Conservation (phyloP, 768 basidiomycete species). For the Boletus pseudopeckii region DNA sequence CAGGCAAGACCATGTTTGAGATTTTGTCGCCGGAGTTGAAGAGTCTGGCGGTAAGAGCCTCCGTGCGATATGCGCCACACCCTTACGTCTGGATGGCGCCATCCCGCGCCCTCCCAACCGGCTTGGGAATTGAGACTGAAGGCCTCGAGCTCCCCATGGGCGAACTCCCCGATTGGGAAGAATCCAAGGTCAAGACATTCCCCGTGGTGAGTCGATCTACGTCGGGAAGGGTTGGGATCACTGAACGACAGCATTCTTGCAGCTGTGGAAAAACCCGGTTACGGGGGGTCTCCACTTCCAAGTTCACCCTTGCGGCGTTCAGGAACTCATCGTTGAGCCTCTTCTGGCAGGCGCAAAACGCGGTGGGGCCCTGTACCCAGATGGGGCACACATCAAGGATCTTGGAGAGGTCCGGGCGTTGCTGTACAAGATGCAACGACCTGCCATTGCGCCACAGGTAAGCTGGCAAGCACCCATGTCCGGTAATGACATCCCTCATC, state of each 20-base stretch:
- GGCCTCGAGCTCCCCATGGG: conserved; percentile 62
- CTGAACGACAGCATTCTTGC: background rate
- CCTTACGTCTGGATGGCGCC: conserved; percentile 91
- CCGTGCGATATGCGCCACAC: conserved; percentile 78
- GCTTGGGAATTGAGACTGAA: conserved; percentile 79
- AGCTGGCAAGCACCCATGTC: background rate
- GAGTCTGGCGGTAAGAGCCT: conserved; percentile 73
- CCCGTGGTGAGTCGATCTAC: conserved; percentile 48
- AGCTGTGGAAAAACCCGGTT: conserved; percentile 92
- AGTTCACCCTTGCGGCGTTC: conserved; percentile 79
- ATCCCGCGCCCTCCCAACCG: conserved; percentile 69
- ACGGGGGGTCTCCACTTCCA: conserved; percentile 83
- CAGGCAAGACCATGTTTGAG: too few relatives aligned
- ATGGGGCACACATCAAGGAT: conserved; percentile 74
- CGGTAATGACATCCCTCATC: background rate
- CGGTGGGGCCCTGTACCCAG: conserved; percentile 73
- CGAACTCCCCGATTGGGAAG: conserved; percentile 82
- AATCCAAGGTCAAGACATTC: conserved; percentile 65
- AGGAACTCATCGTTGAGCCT: conserved; percentile 67
- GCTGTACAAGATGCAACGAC: conserved; percentile 84
- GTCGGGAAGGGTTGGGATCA: background rate
- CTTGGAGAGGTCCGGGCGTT: conserved; percentile 68
- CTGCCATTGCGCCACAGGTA: conserved; percentile 79
- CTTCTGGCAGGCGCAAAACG: conserved; percentile 58
- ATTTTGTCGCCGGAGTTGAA: conserved; percentile 68